Evolutionary conservation across 2,329 filamentous ascomycete species (phyloP).

Genomic region (Clonostachys solani): DNA sequence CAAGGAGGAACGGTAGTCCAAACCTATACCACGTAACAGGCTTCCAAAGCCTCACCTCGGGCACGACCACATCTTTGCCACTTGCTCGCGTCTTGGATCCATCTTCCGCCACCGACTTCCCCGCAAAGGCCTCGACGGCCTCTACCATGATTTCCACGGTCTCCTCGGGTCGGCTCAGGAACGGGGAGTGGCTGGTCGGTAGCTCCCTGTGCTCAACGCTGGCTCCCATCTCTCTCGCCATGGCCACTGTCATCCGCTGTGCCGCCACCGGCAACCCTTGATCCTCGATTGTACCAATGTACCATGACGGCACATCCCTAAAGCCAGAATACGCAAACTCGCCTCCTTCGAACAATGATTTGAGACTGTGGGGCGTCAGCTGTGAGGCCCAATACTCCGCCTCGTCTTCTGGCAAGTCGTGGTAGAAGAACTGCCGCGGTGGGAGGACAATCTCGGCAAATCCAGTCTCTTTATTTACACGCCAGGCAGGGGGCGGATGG

Average conservation of each 20-base stretch:
- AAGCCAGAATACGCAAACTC: constrained; percentile 40
- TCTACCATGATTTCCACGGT: constrained; percentile 27
- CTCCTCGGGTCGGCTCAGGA: constrained; percentile 38
- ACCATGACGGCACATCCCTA: constrained; percentile 41
- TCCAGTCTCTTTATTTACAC: constrained; percentile 29
- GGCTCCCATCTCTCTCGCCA: constrained; percentile 29
- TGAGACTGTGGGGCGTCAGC: constrained; percentile 34
- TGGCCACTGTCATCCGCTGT: constrained; percentile 29
- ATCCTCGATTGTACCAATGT: constrained; percentile 36
- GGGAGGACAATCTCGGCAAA: constrained; percentile 30
- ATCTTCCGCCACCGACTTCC: too few relatives aligned
- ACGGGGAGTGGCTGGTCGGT: constrained; percentile 40
- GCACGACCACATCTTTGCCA: too few relatives aligned
- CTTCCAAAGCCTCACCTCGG: too few relatives aligned
- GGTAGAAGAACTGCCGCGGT: constrained; percentile 39
- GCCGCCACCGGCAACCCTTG: constrained; percentile 27
- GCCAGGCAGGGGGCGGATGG: constrained; percentile 34
- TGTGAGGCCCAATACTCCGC: constrained; percentile 32
- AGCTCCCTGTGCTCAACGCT: constrained; percentile 32
- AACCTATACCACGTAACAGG: too few relatives aligned
- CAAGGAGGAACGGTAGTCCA: too few relatives aligned
- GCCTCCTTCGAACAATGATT: constrained; percentile 36
- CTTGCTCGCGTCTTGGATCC: too few relatives aligned
- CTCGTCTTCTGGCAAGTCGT: constrained; percentile 40
- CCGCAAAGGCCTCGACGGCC: background rate